phyloP scores from a whole-genome alignment of 345 rosid genomes.

The Brassica rapa region DNA sequence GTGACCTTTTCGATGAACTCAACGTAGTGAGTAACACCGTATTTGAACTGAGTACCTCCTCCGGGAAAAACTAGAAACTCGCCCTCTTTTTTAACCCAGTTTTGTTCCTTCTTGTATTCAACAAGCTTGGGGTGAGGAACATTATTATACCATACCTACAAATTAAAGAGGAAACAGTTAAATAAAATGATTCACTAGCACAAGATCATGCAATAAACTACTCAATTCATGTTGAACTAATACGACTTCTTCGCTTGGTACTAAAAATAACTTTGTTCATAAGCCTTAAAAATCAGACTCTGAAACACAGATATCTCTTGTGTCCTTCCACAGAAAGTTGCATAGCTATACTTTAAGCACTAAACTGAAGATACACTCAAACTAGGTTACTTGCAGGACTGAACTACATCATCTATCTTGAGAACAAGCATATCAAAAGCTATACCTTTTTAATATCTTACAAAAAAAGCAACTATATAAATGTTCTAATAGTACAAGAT shows the following conservation, averaged over 20 bases:
- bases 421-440: not conserved
- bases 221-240: not conserved
- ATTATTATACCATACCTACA: slow-evolving; percentile 76
- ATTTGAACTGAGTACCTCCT: slow-evolving; percentile 93
- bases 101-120: slow-evolving; percentile 92
- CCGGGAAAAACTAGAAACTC: slow-evolving; percentile 81
- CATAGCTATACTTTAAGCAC: not conserved
- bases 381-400: not conserved
- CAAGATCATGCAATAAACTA: not conserved
- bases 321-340: slow-evolving; percentile 7
- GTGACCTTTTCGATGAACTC: slow-evolving; percentile 65
- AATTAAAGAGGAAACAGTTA: slow-evolving; percentile 4
- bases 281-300: not conserved
- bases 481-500: slow-evolving; percentile 4
- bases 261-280: not conserved
- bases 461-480: not conserved
- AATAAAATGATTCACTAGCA: not conserved
- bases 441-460: not conserved
- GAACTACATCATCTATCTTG: not conserved
- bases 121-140: slow-evolving; percentile 96
- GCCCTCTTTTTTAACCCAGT: slow-evolving; percentile 75
- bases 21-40: slow-evolving; percentile 71
- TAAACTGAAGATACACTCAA: not conserved
- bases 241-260: not conserved
- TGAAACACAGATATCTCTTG: not conserved